These are phyloP conservation scores for Ustilago shanxiensis DNA, from an alignment of 1,284 basidiomycete genomes.

Conservation along the genomic window DNA sequence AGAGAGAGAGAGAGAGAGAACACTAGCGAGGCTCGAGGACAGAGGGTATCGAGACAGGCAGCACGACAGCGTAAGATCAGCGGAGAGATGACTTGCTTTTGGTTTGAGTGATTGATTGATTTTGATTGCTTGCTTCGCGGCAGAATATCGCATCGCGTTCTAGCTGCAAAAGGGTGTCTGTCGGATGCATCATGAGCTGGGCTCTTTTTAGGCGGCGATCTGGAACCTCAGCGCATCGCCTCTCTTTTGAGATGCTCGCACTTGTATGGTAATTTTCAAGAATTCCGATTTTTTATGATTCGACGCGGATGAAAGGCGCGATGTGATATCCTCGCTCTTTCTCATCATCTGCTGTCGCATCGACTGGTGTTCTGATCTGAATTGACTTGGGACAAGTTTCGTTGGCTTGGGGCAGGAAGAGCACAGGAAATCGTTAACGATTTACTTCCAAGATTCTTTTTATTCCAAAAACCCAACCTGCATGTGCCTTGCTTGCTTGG, in stretches of 20 bases:
- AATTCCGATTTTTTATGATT: not conserved
- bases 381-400: not conserved
- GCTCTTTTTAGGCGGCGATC: too few relatives aligned
- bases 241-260: not conserved
- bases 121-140: not conserved
- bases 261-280: not conserved
- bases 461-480: not conserved
- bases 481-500: constrained; percentile 2
- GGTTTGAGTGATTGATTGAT: too few relatives aligned
- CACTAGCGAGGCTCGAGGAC: constrained; percentile 1
- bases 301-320: not conserved
- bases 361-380: not conserved
- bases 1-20: not conserved
- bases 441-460: not conserved
- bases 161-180: constrained; percentile 1
- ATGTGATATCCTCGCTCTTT: not conserved
- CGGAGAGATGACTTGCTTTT: not conserved
- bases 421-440: not conserved
- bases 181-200: constrained; percentile 7
- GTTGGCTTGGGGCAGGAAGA: not conserved
- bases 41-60: too few relatives aligned
- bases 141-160: constrained; percentile 7
- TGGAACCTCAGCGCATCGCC: constrained; percentile 1
- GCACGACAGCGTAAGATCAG: not conserved
- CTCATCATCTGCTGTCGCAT: not conserved